Evolutionary conservation across 176 grass and related monocot species (phyloP), one percentile per base, ranked within the genome.

Genomic region (Elaeis guineensis): DNA sequence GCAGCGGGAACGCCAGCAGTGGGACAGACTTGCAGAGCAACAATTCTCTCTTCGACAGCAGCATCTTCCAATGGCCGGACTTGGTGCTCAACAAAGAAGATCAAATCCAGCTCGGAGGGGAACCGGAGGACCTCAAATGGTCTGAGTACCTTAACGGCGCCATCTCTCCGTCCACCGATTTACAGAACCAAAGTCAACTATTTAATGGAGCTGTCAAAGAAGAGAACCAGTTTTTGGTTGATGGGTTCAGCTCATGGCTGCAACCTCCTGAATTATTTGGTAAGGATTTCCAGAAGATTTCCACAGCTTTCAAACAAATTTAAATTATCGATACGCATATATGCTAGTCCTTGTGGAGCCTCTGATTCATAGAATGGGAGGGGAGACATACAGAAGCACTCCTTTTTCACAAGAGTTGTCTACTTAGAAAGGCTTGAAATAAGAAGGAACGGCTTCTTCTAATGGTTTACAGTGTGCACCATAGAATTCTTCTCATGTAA

Each of bases 81-180:
- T 19, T 66, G 49, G 17, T 23, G 8, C 14, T 39, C 0, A 49
- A 65, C 21, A 52, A 52, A 21, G 50, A 52, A 5, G 15, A 50
- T 8, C 63, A 26, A 5, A 16, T 53, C 49, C 49, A 66, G 2
- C 16, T 66, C 16, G 62, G 7, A 18, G 63, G 23, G 14, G 63
- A 66, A 24, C 49, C 63, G 3, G 63, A 66, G 63, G 63, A 66
- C 20, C 63, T 66, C 49, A 66, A 52, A 18, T 66, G 63, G 63
- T 66, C 63, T 2, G 63, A 66, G 50, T 66, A 53, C 49, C 63
- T 66, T 49, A 17, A 66, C 6, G 63, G 63, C 22, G 50, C 23
- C 63, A 52, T 52, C 63, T 21, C 49, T 6, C 5, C 12, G 8
- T 16, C 60, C 4, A 19, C 63, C 0, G 23, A 15, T 6, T 26